Evolutionary conservation across 2,329 filamentous ascomycete genomes (phyloP).

Genomic region (Aspergillus sojae): DNA sequence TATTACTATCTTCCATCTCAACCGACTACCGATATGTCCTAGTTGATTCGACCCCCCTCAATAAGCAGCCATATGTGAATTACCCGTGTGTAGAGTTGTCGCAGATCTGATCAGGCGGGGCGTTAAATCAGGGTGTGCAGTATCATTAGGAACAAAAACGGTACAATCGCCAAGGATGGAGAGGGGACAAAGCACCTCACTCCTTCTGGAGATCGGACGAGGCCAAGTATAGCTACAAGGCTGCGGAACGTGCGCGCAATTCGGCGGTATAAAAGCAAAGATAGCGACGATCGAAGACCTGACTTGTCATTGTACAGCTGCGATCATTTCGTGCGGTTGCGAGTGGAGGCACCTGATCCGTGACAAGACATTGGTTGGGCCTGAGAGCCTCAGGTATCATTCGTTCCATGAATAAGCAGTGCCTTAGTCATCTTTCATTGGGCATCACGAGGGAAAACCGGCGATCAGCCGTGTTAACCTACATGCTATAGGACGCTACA

Average conservation of each 20-base stretch:
- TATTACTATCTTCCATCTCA: constrained; percentile 39
- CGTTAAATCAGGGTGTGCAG: constrained; percentile 15
- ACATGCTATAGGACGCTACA: neutral
- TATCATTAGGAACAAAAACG: constrained; percentile 30
- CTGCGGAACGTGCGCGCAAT: neutral
- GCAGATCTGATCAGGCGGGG: constrained; percentile 11
- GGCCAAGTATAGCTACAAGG: neutral
- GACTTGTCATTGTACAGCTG: constrained; percentile 9
- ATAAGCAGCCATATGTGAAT: constrained; percentile 25
- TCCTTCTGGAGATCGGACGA: constrained; percentile 7
- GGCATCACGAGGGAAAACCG: neutral
- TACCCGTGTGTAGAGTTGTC: constrained; percentile 7
- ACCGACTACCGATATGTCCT: constrained; percentile 21
- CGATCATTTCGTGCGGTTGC: constrained; percentile 15
- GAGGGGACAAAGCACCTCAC: constrained; percentile 16
- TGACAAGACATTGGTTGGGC: constrained; percentile 12
- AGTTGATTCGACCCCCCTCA: constrained; percentile 17
- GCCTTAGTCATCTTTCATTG: constrained; percentile 1
- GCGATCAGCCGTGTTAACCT: neutral
- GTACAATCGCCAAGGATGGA: constrained; percentile 23
- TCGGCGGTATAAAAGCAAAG: neutral
- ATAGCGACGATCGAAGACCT: neutral
- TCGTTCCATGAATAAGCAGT: neutral
- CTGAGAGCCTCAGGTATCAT: constrained; percentile 5
- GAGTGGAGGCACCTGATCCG: constrained; percentile 13